Conservation (phyloP, 768 basidiomycete species). For the Melanogaster broomeanus region DNA sequence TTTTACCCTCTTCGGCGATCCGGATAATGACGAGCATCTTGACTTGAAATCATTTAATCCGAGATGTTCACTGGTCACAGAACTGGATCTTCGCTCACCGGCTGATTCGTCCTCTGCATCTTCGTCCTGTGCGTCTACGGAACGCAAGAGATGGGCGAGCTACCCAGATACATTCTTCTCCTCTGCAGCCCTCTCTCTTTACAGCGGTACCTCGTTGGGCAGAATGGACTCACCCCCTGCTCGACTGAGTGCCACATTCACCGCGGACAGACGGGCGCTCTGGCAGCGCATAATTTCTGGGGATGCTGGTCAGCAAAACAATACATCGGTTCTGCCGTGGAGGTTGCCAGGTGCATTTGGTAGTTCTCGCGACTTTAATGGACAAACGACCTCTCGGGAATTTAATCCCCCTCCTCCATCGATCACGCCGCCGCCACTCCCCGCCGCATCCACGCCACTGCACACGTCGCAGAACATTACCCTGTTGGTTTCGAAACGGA, state of each 20-base stretch:
- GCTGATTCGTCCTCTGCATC: neutral
- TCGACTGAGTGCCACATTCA: slow-evolving; percentile 33
- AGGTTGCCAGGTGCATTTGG: slow-evolving; percentile 18
- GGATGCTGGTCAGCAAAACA: neutral
- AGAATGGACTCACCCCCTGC: slow-evolving; percentile 22
- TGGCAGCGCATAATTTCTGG: slow-evolving; percentile 41
- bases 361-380: slow-evolving; percentile 1
- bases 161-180: slow-evolving; percentile 65
- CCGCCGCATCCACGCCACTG: slow-evolving; percentile 24
- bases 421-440: slow-evolving; percentile 34
- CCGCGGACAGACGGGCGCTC: slow-evolving; percentile 38
- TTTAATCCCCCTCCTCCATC: slow-evolving; percentile 36
- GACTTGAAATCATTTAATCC: slow-evolving; percentile 15
- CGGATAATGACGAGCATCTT: slow-evolving; percentile 38
- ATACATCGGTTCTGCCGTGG: slow-evolving; percentile 18
- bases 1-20: slow-evolving; percentile 41
- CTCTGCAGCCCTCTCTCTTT: slow-evolving; percentile 53
- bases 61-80: neutral
- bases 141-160: slow-evolving; percentile 53
- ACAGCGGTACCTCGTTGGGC: slow-evolving; percentile 42
- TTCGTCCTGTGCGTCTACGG: neutral
- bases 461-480: slow-evolving; percentile 7
- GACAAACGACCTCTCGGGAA: slow-evolving; percentile 10
- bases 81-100: slow-evolving; percentile 5
- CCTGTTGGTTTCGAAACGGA: neutral